phyloP scores from a whole-genome alignment of 139 green algal species.

The Eudorina sp. region DNA sequence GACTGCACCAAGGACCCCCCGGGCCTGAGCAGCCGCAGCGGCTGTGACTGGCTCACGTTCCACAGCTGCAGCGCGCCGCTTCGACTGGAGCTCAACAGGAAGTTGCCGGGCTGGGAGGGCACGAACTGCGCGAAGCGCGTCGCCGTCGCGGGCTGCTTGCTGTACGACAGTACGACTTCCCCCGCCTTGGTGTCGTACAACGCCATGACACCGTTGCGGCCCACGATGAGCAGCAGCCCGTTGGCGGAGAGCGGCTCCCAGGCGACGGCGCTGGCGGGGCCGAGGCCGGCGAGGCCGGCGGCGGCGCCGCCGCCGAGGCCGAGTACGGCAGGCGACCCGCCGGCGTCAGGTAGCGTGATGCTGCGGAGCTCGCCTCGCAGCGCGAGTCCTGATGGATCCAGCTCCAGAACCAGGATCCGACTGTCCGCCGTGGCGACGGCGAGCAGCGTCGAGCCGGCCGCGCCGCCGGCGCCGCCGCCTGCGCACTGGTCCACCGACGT shows the following conservation, averaged over 20 bases:
- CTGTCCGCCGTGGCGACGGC: slow-evolving; percentile 2
- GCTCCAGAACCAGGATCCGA: not conserved
- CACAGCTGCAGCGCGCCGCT: slow-evolving; percentile 67
- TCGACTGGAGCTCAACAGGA: slow-evolving; percentile 51
- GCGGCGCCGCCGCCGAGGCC: not conserved
- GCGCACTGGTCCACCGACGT: slow-evolving; percentile 27
- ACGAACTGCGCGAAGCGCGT: slow-evolving; percentile 54
- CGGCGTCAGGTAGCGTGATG: not conserved
- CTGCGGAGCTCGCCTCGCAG: not conserved
- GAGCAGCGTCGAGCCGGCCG: not conserved
- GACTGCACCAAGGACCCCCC: slow-evolving; percentile 49
- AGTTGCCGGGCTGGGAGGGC: slow-evolving; percentile 59
- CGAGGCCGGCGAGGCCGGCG: not conserved
- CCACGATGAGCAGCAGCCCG: slow-evolving; percentile 35
- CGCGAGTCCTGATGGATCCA: not conserved
- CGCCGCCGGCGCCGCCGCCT: not conserved
- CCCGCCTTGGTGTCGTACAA: slow-evolving; percentile 22
- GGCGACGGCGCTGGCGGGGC: not conserved
- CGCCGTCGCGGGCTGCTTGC: slow-evolving; percentile 57
- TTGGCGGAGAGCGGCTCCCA: slow-evolving; percentile 43
- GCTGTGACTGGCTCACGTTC: slow-evolving; percentile 66
- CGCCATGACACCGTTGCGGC: slow-evolving; percentile 10
- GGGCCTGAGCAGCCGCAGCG: slow-evolving; percentile 48
- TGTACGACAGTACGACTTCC: slow-evolving; percentile 46
- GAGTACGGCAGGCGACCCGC: not conserved